These are phyloP conservation scores for Echria macrotheca DNA, from an alignment of 495 filamentous ascomycete species.

Conservation along the genomic window DNA sequence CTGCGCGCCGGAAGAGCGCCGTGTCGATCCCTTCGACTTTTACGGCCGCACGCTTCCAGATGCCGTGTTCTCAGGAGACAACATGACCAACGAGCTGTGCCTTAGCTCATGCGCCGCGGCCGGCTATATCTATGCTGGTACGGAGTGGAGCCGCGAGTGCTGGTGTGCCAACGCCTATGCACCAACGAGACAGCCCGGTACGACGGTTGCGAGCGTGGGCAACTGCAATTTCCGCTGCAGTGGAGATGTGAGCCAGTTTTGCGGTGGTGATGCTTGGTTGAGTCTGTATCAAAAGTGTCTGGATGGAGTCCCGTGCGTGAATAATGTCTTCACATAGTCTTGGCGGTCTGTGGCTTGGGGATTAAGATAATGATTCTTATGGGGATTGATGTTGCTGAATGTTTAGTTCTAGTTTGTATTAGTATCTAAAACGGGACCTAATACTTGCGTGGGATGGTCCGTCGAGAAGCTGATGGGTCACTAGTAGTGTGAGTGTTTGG, in stretches of 20 bases:
- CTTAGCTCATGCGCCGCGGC: slow-evolving; percentile 43
- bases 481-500: too few species aligned
- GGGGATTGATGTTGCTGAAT: too few species aligned
- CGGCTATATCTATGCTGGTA: slow-evolving; percentile 50
- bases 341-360: too few species aligned
- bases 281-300: slow-evolving; percentile 26
- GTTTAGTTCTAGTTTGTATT: too few species aligned
- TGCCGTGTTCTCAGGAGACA: slow-evolving; percentile 28
- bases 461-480: too few species aligned
- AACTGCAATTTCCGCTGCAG: slow-evolving; percentile 36
- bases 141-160: slow-evolving; percentile 63
- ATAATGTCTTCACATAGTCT: slow-evolving; percentile 17
- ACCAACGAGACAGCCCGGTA: slow-evolving; percentile 20
- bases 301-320: slow-evolving; percentile 19
- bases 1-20: slow-evolving; percentile 27
- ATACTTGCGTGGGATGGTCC: too few species aligned
- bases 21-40: slow-evolving; percentile 17
- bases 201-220: slow-evolving; percentile 20
- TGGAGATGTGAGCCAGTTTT: slow-evolving; percentile 35
- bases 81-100: slow-evolving; percentile 56
- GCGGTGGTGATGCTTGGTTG: slow-evolving; percentile 37
- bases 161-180: slow-evolving; percentile 51
- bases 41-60: slow-evolving; percentile 28
- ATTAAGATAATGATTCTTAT: too few species aligned
- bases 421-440: too few species aligned